phyloP scores from a whole-genome alignment of 2,329 filamentous ascomycete species.

The Moelleriella libera region DNA sequence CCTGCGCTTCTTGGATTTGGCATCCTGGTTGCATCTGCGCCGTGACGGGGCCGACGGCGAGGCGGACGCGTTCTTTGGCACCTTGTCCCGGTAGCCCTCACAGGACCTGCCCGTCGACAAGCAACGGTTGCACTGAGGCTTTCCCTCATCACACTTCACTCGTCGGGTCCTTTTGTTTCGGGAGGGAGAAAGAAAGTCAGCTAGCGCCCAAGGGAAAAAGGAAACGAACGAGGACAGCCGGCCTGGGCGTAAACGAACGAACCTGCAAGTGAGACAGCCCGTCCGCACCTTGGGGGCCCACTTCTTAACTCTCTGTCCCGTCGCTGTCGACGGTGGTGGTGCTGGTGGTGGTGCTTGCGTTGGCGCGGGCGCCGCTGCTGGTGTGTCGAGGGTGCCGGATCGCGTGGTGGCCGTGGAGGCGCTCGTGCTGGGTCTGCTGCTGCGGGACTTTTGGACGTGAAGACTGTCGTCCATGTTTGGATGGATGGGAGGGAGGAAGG shows the following conservation, averaged over 20 bases:
- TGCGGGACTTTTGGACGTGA: neutral
- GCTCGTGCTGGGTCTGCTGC: conserved; percentile 1
- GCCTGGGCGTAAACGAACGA: neutral
- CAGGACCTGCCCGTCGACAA: conserved; percentile 1
- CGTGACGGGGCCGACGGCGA: neutral
- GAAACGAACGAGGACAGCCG: neutral
- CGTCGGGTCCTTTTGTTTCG: neutral
- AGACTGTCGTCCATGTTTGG: neutral
- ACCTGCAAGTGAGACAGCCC: conserved; percentile 2
- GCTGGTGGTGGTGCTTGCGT: neutral
- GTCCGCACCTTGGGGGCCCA: conserved; percentile 3
- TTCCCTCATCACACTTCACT: conserved; percentile 2
- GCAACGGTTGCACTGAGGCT: conserved; percentile 1
- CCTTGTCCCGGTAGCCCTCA: conserved; percentile 1
- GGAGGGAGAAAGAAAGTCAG: neutral
- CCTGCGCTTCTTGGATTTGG: neutral
- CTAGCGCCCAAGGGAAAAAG: neutral
- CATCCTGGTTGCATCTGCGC: neutral
- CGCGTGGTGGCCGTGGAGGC: neutral
- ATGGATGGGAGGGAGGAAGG: neutral
- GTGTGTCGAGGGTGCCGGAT: neutral
- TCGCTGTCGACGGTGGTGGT: neutral
- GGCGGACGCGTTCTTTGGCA: neutral
- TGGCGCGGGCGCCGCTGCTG: neutral
- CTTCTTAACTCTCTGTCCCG: conserved; percentile 3